phyloP scores from a whole-genome alignment of 345 rosid genomes.

The Microcos paniculata region DNA sequence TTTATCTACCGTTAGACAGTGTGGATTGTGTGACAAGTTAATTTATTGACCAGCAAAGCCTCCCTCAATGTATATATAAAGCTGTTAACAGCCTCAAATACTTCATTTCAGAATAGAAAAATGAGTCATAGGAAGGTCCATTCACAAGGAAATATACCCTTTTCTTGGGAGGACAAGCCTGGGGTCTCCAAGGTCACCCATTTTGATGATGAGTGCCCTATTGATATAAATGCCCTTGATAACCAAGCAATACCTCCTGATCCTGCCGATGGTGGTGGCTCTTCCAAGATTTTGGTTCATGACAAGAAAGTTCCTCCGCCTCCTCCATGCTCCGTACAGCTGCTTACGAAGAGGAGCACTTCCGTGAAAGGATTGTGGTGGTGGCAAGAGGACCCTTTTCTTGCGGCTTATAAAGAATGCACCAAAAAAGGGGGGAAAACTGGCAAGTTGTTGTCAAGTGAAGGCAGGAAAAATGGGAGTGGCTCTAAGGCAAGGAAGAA shows the following conservation, averaged over 20 bases:
- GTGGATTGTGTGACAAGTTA: constrained; percentile 31
- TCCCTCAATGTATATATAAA: background rate
- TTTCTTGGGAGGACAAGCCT: constrained; percentile 68
- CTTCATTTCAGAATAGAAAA: background rate
- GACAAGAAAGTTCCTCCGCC: constrained; percentile 37
- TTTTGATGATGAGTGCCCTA: constrained; percentile 14
- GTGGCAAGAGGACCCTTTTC: constrained; percentile 60
- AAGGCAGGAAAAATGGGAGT: constrained; percentile 10
- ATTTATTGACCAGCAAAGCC: background rate
- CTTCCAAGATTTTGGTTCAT: background rate
- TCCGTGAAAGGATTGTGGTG: constrained; percentile 42
- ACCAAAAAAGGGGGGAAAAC: constrained; percentile 29
- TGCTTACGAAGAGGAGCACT: constrained; percentile 24
- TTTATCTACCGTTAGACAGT: constrained; percentile 29
- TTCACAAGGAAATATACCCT: constrained; percentile 68
- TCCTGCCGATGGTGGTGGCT: background rate
- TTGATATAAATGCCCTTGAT: too few relatives aligned
- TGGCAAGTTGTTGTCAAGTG: constrained; percentile 8
- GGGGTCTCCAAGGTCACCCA: constrained; percentile 52
- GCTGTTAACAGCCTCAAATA: too few relatives aligned
- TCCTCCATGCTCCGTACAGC: constrained; percentile 36
- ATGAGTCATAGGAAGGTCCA: constrained; percentile 40
- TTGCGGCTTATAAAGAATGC: constrained; percentile 67
- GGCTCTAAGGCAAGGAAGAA: constrained; percentile 25
- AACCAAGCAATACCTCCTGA: background rate